Evolutionary conservation across 805 yeast genomes (phyloP).

Genomic region (Candida rishiriensis): DNA sequence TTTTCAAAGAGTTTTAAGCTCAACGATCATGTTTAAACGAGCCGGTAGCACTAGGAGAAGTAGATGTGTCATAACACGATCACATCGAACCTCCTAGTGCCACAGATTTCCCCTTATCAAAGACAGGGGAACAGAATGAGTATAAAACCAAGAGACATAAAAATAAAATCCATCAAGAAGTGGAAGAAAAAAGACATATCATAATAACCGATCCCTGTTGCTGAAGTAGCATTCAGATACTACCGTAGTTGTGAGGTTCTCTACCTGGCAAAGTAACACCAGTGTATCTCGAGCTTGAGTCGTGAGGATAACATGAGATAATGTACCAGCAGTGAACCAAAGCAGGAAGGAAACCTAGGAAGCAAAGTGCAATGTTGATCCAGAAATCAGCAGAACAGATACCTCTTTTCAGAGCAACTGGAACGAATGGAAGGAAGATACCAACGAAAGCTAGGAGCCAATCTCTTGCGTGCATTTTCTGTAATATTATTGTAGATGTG

Average conservation of each 20-base stretch:
- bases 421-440: conserved; percentile 66
- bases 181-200: no score
- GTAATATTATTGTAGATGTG: background rate
- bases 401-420: conserved; percentile 68
- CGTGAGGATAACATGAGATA: conserved; percentile 63
- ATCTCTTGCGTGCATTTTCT: conserved; percentile 31
- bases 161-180: no score
- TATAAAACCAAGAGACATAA: no score
- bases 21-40: no score
- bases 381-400: conserved; percentile 52
- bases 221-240: conserved; percentile 3
- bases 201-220: no score
- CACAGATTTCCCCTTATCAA: no score
- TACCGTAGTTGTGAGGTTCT: conserved; percentile 30
- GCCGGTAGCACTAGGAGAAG: no score
- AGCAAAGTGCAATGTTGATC: conserved; percentile 63
- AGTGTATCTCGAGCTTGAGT: conserved; percentile 20
- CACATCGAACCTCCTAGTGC: no score
- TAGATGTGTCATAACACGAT: no score
- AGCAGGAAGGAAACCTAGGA: conserved; percentile 74
- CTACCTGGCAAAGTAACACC: conserved; percentile 36
- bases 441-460: conserved; percentile 67
- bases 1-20: no score
- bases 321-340: conserved; percentile 74
- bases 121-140: no score